A percentile compares a stretch with the other conserved stretches of the same genome.
phyloP scores from a whole-genome alignment of 1,284 basidiomycete species.

The Fistulinella cinereoalba region DNA sequence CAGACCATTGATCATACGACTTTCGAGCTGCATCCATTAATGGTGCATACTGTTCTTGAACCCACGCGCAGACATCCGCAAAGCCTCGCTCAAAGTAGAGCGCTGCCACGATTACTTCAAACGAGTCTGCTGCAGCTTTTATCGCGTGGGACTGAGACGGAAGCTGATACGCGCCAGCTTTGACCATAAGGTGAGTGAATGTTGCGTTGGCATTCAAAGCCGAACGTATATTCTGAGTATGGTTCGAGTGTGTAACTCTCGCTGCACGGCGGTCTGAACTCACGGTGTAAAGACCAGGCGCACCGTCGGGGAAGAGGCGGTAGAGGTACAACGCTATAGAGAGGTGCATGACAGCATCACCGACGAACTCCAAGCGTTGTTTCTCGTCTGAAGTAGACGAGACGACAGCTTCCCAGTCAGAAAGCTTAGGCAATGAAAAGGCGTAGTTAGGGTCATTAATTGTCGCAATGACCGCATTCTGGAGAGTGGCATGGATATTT shows the following conservation, averaged over 20 bases:
- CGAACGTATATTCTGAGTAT: conserved; percentile 26
- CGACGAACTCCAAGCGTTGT: conserved; percentile 30
- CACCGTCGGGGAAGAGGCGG: conserved; percentile 25
- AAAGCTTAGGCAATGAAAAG: conserved; percentile 28
- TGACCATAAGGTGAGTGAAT: conserved; percentile 32
- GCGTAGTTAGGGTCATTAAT: conserved; percentile 30
- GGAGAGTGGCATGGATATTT: conserved; percentile 17
- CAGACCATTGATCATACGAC: conserved; percentile 21
- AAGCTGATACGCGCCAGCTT: conserved; percentile 28
- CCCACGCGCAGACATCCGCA: conserved; percentile 25
- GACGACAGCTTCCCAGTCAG: conserved; percentile 33
- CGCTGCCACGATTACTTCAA: conserved; percentile 32
- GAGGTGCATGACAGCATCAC: conserved; percentile 33
- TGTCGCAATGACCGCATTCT: conserved; percentile 23
- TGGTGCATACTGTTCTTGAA: conserved; percentile 30
- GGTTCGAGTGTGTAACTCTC: not conserved
- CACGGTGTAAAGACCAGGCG: conserved; percentile 32
- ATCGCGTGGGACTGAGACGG: conserved; percentile 15
- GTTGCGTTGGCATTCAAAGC: conserved; percentile 31
- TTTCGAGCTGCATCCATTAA: conserved; percentile 24
- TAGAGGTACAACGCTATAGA: conserved; percentile 31
- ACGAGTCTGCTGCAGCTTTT: conserved; percentile 31
- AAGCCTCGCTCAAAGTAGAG: conserved; percentile 32
- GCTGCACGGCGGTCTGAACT: conserved; percentile 1
- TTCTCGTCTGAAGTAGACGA: conserved; percentile 30